A percentile compares a stretch with the other conserved stretches of the same genome.
Conservation (phyloP, 371 early-diverging fungal species). For the Furculomyces boomerangus region DNA sequence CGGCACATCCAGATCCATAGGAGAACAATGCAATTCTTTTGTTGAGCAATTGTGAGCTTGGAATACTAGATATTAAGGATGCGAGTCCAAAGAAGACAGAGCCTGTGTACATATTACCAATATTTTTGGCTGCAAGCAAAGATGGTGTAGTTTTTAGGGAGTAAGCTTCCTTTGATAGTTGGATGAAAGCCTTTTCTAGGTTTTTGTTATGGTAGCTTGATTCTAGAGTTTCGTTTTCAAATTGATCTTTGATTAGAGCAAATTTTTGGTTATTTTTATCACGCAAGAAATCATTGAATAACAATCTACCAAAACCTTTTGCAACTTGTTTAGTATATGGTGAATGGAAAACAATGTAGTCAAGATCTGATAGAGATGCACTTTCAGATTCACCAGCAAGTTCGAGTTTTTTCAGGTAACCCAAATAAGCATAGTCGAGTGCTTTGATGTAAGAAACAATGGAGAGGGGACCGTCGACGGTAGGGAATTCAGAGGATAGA, state of each 20-base stretch:
- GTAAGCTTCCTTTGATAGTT: slow-evolving; percentile 47
- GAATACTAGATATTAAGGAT: slow-evolving; percentile 56
- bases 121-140: slow-evolving; percentile 64
- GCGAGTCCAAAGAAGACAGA: slow-evolving; percentile 82
- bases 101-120: slow-evolving; percentile 95
- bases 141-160: slow-evolving; percentile 61
- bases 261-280: slow-evolving; percentile 47
- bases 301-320: slow-evolving; percentile 79
- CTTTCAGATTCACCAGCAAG: slow-evolving; percentile 1
- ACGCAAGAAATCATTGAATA: slow-evolving; percentile 74
- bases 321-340: slow-evolving; percentile 92
- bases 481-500: slow-evolving; percentile 86
- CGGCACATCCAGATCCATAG: slow-evolving; percentile 92
- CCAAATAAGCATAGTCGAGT: slow-evolving; percentile 69
- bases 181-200: slow-evolving; percentile 78
- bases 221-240: slow-evolving; percentile 34
- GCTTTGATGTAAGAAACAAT: slow-evolving; percentile 84
- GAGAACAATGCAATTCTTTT: slow-evolving; percentile 87
- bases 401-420: slow-evolving; percentile 59
- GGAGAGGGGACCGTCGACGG: slow-evolving; percentile 86
- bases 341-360: slow-evolving; percentile 84
- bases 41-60: slow-evolving; percentile 41
- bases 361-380: slow-evolving; percentile 44
- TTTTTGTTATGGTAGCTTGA: slow-evolving; percentile 69
- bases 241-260: slow-evolving; percentile 34